Conservation (phyloP, 2,329 filamentous ascomycete genomes). For the Fusarium pilosicola region DNA sequence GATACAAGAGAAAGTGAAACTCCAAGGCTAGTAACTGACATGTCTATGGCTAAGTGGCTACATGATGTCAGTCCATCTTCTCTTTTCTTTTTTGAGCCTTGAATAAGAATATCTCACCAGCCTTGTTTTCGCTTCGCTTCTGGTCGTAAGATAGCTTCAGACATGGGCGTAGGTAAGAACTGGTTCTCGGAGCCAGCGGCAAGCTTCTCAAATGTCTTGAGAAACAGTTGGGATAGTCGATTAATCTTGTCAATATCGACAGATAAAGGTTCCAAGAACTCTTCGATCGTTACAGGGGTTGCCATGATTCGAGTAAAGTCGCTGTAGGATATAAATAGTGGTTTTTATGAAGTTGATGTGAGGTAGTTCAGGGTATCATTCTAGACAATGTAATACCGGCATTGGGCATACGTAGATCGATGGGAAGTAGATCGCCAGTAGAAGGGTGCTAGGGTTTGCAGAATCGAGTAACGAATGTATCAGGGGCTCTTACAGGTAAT, state of each 20-base stretch:
- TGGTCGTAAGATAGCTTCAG: constrained; percentile 66
- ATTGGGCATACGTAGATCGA: not conserved
- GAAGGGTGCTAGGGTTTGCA: not conserved
- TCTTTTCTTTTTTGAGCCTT: not conserved
- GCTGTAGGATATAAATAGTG: not conserved
- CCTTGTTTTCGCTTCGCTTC: constrained; percentile 54
- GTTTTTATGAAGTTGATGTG: not conserved
- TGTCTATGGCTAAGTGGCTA: constrained; percentile 72
- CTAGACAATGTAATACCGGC: not conserved
- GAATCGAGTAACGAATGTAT: not conserved
- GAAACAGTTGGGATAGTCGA: constrained; percentile 59
- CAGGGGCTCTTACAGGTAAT: not conserved
- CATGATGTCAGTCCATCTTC: constrained; percentile 18
- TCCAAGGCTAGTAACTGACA: constrained; percentile 58
- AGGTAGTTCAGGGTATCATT: constrained; percentile 25
- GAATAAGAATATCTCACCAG: constrained; percentile 56
- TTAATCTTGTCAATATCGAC: constrained; percentile 59
- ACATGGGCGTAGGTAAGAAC: constrained; percentile 70
- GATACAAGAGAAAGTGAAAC: not conserved
- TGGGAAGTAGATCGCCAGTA: not conserved
- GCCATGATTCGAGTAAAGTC: constrained; percentile 18
- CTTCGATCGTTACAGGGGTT: constrained; percentile 43
- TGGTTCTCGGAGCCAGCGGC: constrained; percentile 64
- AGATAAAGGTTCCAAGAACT: constrained; percentile 62
- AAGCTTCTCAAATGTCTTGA: constrained; percentile 58